Conservation (phyloP, 148 eudicot genomes). For the Persicaria tinctoria region DNA sequence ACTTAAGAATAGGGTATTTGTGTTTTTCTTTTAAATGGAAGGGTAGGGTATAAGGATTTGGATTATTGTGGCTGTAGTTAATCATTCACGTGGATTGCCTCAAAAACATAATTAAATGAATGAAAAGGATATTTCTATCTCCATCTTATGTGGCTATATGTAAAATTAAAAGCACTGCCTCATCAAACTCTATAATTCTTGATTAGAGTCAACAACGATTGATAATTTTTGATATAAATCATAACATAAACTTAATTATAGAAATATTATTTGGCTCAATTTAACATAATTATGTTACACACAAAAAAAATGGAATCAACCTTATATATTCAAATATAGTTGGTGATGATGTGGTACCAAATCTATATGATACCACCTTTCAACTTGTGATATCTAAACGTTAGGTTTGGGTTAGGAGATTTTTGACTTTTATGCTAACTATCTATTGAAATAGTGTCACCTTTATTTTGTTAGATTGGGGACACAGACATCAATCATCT, state of each 20-base stretch:
- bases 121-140: neutral
- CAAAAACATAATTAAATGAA: neutral
- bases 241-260: too few relatives aligned
- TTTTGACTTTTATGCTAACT: neutral
- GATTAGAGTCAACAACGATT: neutral
- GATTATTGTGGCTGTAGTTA: neutral
- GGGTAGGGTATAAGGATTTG: too few relatives aligned
- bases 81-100: neutral
- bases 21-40: too few relatives aligned
- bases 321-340: neutral
- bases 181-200: too few relatives aligned
- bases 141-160: neutral
- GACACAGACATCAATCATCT: neutral
- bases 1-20: neutral
- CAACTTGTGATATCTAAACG: neutral
- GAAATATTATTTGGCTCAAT: too few relatives aligned
- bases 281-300: neutral
- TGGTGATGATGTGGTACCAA: neutral
- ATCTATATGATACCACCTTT: neutral
- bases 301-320: too few relatives aligned
- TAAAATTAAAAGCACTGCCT: neutral
- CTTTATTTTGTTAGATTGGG: neutral
- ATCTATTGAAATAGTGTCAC: neutral
- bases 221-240: too few relatives aligned
- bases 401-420: neutral